Base-by-base conservation (phyloP, 2,329 filamentous ascomycete genomes). In the Graphilbum sp. region DNA sequence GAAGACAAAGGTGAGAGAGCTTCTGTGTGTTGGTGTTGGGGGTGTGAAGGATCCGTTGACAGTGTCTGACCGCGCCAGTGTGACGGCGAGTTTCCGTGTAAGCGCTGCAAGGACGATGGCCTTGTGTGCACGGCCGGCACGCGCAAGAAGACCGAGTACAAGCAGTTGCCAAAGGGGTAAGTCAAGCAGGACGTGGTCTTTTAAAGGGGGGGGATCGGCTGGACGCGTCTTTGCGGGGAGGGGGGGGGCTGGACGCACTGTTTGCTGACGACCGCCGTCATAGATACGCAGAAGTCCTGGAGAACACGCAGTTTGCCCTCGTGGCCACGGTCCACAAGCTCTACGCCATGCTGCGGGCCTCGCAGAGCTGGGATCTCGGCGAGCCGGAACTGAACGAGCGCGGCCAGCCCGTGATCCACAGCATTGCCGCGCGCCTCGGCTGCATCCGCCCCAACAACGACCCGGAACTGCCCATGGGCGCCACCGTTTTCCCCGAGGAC, bases 101-200 rank as follows among this genome's bases (percentile, higher is more conserved):
- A 77, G 56, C 60, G 73, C 48, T 78, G 73, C 53, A 76, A 74
- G 54, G 72, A 77, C 46, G 73, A 78, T 43, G 71, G 71, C 15
- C 59, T 75, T 8, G 69, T 77, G 17, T 77, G 73, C 55, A 75
- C 69, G 8, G 71, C 72, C 15, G 72, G 72, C 8, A 67, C 70
- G 13, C 60, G 73, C 44, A 77, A 76, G 51, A 77, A 77, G 67
- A 72, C 71, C n/a, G 72, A 77, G 49, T 77, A 73, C 53, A 78
- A 78, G 59, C 72, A 77, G 54, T 53, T 77, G 34, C 72, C 73
- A 11, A 58, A 67, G 60, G 72, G 72, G 64, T 75, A 63, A 41
- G 66, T 52, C 15, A n/a, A n/a, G n/a, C n/a, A n/a, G n/a, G n/a
- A n/a, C n/a, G n/a, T n/a, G n/a, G n/a, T n/a, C n/a, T n/a, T 21